Evolutionary conservation across 2,329 filamentous ascomycete genomes (phyloP).

Genomic region (Trichoderma breve): DNA sequence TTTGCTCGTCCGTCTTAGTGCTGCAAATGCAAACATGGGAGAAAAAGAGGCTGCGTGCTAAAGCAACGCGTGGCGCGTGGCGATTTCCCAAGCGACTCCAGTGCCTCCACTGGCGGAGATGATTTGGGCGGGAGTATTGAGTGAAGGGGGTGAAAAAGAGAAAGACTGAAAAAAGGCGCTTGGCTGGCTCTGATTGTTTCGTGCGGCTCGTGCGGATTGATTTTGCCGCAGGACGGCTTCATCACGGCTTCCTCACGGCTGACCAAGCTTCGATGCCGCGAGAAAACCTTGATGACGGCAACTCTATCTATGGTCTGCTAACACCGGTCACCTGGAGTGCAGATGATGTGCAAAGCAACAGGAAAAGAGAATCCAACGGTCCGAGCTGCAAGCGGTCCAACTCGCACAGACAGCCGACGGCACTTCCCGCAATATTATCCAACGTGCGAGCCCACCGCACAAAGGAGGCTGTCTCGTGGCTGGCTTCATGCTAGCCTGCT

Average conservation of each 20-base stretch:
- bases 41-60: constrained; percentile 10
- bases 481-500: not conserved
- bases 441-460: not conserved
- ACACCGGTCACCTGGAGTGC: not conserved
- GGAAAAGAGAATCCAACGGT: not conserved
- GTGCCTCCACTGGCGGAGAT: not conserved
- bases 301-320: not conserved
- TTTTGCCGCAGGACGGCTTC: not conserved
- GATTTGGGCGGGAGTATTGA: not conserved
- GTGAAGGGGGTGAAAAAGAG: not conserved
- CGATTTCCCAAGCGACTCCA: not conserved
- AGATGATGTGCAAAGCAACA: not conserved
- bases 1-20: not conserved
- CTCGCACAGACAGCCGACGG: not conserved
- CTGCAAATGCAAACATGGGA: not conserved
- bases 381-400: not conserved
- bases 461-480: constrained; percentile 3
- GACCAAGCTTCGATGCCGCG: not conserved
- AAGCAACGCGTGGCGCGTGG: constrained; percentile 3
- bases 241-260: not conserved
- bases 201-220: not conserved
- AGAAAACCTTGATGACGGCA: not conserved
- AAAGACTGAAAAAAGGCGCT: not conserved
- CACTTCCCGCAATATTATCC: constrained; percentile 3
- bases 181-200: not conserved